phyloP scores from a whole-genome alignment of 352 stramenopile species.

The Globisporangium carolinianum region DNA sequence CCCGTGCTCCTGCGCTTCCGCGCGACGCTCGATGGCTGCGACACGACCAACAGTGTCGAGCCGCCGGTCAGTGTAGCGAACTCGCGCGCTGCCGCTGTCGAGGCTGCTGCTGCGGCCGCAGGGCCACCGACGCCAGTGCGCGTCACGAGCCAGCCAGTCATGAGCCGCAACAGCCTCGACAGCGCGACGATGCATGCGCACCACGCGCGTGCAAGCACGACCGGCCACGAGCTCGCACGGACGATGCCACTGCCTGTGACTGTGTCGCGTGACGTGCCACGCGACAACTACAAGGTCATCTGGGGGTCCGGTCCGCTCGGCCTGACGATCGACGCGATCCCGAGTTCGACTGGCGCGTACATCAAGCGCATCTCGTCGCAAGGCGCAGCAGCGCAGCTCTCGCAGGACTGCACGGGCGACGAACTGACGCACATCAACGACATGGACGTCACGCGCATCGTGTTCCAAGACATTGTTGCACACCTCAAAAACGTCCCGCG shows the following conservation, averaged over 20 bases:
- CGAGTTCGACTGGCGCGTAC: slow-evolving; percentile 45
- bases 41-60: neutral
- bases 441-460: slow-evolving; percentile 65
- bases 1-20: slow-evolving; percentile 69
- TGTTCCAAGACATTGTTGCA: slow-evolving; percentile 71
- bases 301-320: slow-evolving; percentile 71
- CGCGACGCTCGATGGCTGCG: slow-evolving; percentile 31
- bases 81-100: slow-evolving; percentile 15
- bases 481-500: slow-evolving; percentile 76
- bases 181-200: slow-evolving; percentile 5
- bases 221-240: slow-evolving; percentile 12
- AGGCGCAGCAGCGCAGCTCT: slow-evolving; percentile 60
- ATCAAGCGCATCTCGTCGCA: slow-evolving; percentile 78
- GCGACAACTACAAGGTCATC: slow-evolving; percentile 71
- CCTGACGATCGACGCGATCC: slow-evolving; percentile 76
- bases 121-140: neutral
- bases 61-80: slow-evolving; percentile 1
- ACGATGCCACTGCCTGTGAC: slow-evolving; percentile 17
- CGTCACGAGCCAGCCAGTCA: slow-evolving; percentile 6
- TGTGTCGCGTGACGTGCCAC: slow-evolving; percentile 2
- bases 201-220: neutral
- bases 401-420: slow-evolving; percentile 78
- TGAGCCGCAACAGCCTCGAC: slow-evolving; percentile 8
- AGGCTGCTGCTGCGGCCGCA: neutral
- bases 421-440: slow-evolving; percentile 84